These are phyloP conservation scores for Monascus ruber DNA, from an alignment of 2,329 filamentous ascomycete genomes.

Conservation along the genomic window DNA sequence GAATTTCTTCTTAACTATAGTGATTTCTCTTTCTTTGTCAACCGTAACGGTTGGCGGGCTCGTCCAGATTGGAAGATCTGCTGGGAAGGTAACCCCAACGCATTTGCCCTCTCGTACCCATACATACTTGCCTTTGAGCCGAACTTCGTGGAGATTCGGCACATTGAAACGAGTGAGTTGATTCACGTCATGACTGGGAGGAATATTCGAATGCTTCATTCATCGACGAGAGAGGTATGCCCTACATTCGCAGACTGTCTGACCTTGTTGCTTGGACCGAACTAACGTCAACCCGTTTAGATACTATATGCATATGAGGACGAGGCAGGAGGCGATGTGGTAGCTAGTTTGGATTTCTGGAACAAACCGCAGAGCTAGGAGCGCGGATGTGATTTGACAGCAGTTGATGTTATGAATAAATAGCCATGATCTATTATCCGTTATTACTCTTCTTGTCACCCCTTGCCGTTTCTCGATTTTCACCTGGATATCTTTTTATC, in stretches of 20 bases:
- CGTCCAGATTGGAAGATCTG: constrained; percentile 93
- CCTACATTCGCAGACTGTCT: constrained; percentile 5
- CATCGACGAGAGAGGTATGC: constrained; percentile 87
- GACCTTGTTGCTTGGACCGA: background rate
- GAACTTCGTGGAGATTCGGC: constrained; percentile 92
- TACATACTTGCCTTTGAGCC: constrained; percentile 96
- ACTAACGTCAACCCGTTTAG: constrained; percentile 39
- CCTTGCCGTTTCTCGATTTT: background rate
- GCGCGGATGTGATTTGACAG: background rate
- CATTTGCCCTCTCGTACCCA: constrained; percentile 88
- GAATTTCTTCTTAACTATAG: constrained; percentile 98
- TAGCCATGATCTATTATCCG: background rate
- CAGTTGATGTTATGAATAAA: background rate
- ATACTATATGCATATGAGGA: constrained; percentile 98
- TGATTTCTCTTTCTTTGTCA: constrained; percentile 98
- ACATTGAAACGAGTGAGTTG: constrained; percentile 81
- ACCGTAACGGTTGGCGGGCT: constrained; percentile 94
- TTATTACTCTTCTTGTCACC: background rate
- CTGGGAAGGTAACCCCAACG: constrained; percentile 88
- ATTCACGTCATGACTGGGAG: constrained; percentile 94
- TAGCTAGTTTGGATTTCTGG: constrained; percentile 96
- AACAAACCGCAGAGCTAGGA: constrained; percentile 39
- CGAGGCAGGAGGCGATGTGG: constrained; percentile 81
- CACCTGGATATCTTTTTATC: no score
- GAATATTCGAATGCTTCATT: constrained; percentile 95